Base-by-base conservation (phyloP, 306 rosid genomes). In the Quercus alba region DNA sequence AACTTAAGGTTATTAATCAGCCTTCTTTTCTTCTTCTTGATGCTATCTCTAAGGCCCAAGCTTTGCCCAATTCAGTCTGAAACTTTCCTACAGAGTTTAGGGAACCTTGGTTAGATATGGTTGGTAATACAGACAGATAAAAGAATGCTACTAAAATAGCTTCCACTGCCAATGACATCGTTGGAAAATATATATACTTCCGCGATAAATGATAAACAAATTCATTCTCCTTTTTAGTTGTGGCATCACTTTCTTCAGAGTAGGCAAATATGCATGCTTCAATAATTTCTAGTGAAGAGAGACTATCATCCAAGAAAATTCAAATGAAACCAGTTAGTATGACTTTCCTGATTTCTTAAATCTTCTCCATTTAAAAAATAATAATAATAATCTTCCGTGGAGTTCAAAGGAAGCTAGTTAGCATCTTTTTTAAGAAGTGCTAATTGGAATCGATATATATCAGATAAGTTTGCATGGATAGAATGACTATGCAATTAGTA, bases 31-130 rank as follows among this genome's bases (percentile, higher is more conserved):
- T 84, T 64, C 94, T 88, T 84, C 98, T 87, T 21, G 97, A 92
- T 76, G 75, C 89, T 33, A 94, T 85, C 89, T 94, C 98, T 21
- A 83, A 77, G 17, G 98, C 98, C 98, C 97, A 94, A 18, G 98
- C 90, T 85, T 90, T 92, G 80, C 97, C 98, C 35, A 80, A 49
- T 74, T 94, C 97, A 51, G 98, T 92, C 87, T 92, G 93, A 78
- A 94, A 94, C 93, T 94, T 92, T 67, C 97, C 97, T 92, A 89
- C 84, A 26, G 7, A n/a, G 49, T 20, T 74, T 2, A 31, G 31
- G 49, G 33, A 73, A 70, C 20, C 56, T 77, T 18, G 21, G 51
- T 10, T 76, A 71, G 35, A 18, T 58, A 18, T 18, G 49, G 6
- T 68, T 54, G 19, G 73, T n/a, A 56, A 46, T 54, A 23, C 18